Conservation (phyloP, 129 eudicot genomes). For the Mikania micrantha region DNA sequence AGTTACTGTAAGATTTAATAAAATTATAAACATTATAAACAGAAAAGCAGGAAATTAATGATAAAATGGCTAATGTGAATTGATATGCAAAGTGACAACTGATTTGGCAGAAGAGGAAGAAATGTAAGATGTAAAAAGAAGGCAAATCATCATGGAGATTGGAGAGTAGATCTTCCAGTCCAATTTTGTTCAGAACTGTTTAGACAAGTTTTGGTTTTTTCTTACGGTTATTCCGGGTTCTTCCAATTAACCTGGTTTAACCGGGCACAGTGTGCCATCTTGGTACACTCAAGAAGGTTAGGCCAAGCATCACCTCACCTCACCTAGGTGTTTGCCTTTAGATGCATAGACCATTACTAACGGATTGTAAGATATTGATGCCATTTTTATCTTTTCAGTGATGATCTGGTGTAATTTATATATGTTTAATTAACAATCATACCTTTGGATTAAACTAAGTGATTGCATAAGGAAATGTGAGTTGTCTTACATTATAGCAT, state of each 20-base stretch:
- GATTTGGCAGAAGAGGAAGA: background rate
- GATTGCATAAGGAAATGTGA: constrained; percentile 2
- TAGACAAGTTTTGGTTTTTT: too few species aligned
- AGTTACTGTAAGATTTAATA: background rate
- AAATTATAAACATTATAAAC: too few species aligned
- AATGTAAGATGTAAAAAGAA: background rate
- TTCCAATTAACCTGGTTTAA: too few species aligned
- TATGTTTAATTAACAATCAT: background rate
- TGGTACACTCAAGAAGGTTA: too few species aligned
- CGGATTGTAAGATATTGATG: background rate
- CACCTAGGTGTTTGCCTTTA: too few species aligned
- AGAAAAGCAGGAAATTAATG: background rate
- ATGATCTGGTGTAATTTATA: background rate
- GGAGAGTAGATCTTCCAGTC: too few species aligned
- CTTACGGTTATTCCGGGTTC: too few species aligned
- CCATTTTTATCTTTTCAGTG: background rate
- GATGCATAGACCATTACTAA: too few species aligned
- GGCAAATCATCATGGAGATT: background rate
- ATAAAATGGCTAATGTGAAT: background rate
- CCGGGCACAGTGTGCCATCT: too few species aligned
- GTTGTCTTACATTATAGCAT: constrained; percentile 73
- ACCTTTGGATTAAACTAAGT: background rate
- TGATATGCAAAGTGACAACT: background rate
- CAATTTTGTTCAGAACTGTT: too few species aligned
- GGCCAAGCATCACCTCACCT: too few species aligned